Percentiles rank a stretch among this genome's conserved stretches.
phyloP scores from a whole-genome alignment of 2,329 filamentous ascomycete genomes.

The Mollisiaceae sp. region DNA sequence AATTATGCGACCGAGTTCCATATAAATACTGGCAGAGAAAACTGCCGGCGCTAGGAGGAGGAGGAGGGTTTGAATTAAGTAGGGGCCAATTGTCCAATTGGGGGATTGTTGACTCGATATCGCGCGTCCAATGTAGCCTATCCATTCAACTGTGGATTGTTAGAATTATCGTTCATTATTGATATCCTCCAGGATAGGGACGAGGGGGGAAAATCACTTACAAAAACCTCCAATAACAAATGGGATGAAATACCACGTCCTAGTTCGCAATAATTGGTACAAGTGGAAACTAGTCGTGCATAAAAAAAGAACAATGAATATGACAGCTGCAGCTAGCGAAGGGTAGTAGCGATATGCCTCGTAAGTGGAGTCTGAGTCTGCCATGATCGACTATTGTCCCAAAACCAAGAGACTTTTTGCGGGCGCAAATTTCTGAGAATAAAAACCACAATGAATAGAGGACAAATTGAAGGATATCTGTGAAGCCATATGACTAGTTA shows the following conservation, averaged over 20 bases:
- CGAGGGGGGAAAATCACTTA: constrained; percentile 25
- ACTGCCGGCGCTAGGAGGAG: constrained; percentile 47
- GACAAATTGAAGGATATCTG: no score
- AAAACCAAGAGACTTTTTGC: background rate
- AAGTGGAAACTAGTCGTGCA: constrained; percentile 22
- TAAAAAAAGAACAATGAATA: constrained; percentile 28
- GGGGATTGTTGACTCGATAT: constrained; percentile 31
- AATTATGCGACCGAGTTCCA: constrained; percentile 47
- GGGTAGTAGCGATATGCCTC: constrained; percentile 29
- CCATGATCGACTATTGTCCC: background rate
- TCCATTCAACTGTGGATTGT: constrained; percentile 43
- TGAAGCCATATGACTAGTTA: background rate
- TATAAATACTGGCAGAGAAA: constrained; percentile 47
- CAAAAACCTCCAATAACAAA: constrained; percentile 41
- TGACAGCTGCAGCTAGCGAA: constrained; percentile 23
- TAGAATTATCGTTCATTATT: background rate
- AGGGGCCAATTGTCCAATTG: constrained; percentile 38
- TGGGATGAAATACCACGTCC: constrained; percentile 40
- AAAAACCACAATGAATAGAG: background rate
- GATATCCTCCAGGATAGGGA: background rate
- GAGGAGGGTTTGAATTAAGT: constrained; percentile 43
- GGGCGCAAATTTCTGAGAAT: background rate
- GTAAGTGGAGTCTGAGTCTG: background rate
- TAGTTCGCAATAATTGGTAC: constrained; percentile 26
- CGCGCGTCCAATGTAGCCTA: constrained; percentile 43